Percentiles rank a stretch among this genome's conserved stretches.
phyloP scores from a whole-genome alignment of 1,284 basidiomycete genomes.

The Fistulina hepatica region DNA sequence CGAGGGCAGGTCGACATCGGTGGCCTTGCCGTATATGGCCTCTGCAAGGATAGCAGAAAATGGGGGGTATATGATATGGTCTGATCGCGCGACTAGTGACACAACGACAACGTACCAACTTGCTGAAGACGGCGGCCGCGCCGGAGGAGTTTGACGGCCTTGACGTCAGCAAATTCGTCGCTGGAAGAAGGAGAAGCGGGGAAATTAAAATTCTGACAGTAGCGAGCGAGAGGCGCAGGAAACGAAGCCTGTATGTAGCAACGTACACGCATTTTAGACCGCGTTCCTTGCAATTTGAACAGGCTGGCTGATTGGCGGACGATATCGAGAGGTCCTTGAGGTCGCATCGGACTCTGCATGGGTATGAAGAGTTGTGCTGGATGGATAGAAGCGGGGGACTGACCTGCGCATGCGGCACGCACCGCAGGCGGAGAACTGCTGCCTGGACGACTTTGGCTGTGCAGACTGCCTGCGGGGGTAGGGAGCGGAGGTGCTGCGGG shows the following conservation, averaged over 20 bases:
- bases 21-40: constrained; percentile 49
- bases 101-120: constrained; percentile 52
- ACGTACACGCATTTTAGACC: constrained; percentile 69
- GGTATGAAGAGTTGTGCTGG: not conserved
- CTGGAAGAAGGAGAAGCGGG: constrained; percentile 29
- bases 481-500: constrained; percentile 29
- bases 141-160: constrained; percentile 74
- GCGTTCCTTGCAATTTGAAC: constrained; percentile 81
- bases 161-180: constrained; percentile 81
- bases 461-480: constrained; percentile 38
- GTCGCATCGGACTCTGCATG: constrained; percentile 63
- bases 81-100: no score
- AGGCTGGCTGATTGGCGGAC: constrained; percentile 45
- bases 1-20: constrained; percentile 29
- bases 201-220: not conserved
- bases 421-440: constrained; percentile 69
- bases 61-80: no score
- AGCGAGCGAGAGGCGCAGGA: no score
- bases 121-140: constrained; percentile 78
- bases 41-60: constrained; percentile 22
- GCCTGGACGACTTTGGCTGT: constrained; percentile 47
- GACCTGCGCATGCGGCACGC: constrained; percentile 81
- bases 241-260: constrained; percentile 1
- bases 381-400: constrained; percentile 11
- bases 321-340: constrained; percentile 58